These are phyloP conservation scores for Cyclocybe aegerita DNA, from an alignment of 768 basidiomycete species.

Conservation along the genomic window DNA sequence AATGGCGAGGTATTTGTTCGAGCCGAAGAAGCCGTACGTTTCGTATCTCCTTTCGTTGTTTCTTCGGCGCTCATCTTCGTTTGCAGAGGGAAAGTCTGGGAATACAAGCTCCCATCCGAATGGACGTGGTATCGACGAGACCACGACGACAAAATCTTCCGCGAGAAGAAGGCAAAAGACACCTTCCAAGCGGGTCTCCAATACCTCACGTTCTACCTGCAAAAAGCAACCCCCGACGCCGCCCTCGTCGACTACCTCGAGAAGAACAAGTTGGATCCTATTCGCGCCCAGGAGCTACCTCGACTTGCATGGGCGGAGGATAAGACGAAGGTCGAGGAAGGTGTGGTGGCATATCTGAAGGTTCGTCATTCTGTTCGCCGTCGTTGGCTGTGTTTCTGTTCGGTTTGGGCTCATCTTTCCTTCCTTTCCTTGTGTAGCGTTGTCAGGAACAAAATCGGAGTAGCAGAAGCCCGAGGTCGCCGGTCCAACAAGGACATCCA, in stretches of 20 bases:
- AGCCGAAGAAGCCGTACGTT: conserved; percentile 24
- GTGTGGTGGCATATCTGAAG: conserved; percentile 17
- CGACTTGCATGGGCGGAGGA: conserved; percentile 23
- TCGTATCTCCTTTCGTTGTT: background rate
- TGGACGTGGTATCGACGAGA: conserved; percentile 27
- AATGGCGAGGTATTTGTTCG: conserved; percentile 21
- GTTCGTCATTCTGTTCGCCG: conserved; percentile 1
- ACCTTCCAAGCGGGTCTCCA: conserved; percentile 25
- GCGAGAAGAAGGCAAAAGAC: conserved; percentile 24
- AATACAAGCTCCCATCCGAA: conserved; percentile 22
- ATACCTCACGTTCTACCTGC: conserved; percentile 22
- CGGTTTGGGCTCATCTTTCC: background rate
- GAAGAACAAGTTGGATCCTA: conserved; percentile 15
- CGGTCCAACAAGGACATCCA: no score
- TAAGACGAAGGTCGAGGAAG: conserved; percentile 20
- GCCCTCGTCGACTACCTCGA: conserved; percentile 18
- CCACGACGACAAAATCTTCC: conserved; percentile 24
- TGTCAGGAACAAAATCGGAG: no score
- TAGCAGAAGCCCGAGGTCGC: no score
- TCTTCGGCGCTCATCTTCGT: background rate
- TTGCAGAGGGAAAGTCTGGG: conserved; percentile 20
- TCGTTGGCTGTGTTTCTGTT: background rate
- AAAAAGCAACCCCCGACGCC: conserved; percentile 8
- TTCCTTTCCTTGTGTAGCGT: background rate
- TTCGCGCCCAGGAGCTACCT: conserved; percentile 24